Evolutionary conservation across 371 early-diverging fungal species (phyloP).

Genomic region (Furculomyces boomerangus): DNA sequence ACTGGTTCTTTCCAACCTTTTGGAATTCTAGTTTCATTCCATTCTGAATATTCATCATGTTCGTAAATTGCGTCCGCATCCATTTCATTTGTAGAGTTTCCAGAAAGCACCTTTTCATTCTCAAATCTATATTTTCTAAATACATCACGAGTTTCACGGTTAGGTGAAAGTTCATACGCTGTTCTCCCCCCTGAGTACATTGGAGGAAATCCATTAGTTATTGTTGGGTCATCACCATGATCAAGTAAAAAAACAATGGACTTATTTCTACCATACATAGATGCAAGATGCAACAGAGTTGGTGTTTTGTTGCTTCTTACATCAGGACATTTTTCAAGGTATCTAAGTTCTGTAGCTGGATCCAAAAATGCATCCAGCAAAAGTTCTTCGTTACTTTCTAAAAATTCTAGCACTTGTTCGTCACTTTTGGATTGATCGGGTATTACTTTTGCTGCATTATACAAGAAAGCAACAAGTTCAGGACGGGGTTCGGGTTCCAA

Average conservation of each 20-base stretch:
- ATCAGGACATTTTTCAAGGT: constrained; percentile 27
- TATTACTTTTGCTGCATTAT: constrained; percentile 12
- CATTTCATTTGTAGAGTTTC: background rate
- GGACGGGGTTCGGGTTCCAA: constrained; percentile 20
- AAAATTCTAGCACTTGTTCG: constrained; percentile 7
- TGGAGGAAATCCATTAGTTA: constrained; percentile 24
- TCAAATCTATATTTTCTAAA: constrained; percentile 32
- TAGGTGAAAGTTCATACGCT: constrained; percentile 61
- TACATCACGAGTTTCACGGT: constrained; percentile 55
- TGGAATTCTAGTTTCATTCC: background rate
- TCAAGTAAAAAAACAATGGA: constrained; percentile 44
- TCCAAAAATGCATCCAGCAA: constrained; percentile 23
- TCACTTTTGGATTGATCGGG: constrained; percentile 5
- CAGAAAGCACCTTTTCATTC: constrained; percentile 11
- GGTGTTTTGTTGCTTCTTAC: constrained; percentile 33
- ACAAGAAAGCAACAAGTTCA: constrained; percentile 15
- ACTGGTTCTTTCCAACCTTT: background rate
- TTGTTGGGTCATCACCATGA: constrained; percentile 63
- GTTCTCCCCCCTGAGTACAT: constrained; percentile 34
- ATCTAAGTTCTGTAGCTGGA: constrained; percentile 19
- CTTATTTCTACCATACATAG: constrained; percentile 30
- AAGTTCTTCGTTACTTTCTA: constrained; percentile 7
- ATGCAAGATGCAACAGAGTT: constrained; percentile 50
- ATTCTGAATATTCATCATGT: constrained; percentile 7
- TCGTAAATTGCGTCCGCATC: no score